These are phyloP conservation scores for Geosmithia morbida DNA, from an alignment of 2,329 filamentous ascomycete genomes.

Conservation along the genomic window DNA sequence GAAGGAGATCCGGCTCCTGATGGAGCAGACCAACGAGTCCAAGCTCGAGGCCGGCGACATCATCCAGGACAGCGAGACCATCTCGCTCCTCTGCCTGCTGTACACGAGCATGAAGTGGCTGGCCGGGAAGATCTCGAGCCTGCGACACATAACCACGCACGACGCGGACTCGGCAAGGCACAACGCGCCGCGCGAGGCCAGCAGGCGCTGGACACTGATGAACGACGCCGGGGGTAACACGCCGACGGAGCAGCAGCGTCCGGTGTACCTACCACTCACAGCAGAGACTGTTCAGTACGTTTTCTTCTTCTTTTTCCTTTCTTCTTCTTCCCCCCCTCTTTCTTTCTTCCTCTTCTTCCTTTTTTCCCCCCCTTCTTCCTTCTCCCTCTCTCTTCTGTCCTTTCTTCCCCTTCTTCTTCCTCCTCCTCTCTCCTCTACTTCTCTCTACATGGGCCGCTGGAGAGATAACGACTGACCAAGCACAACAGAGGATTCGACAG, in stretches of 20 bases:
- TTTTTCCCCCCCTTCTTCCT: background rate
- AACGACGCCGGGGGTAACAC: constrained; percentile 39
- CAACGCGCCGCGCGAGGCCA: constrained; percentile 39
- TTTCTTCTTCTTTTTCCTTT: background rate
- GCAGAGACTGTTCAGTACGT: constrained; percentile 67
- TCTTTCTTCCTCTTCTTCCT: too few relatives aligned
- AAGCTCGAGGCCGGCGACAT: constrained; percentile 66
- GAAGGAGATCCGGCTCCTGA: constrained; percentile 44
- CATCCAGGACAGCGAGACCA: constrained; percentile 76
- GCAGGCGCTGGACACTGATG: constrained; percentile 72
- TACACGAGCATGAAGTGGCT: constrained; percentile 99
- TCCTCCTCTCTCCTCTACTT: background rate
- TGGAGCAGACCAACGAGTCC: constrained; percentile 41
- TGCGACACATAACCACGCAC: constrained; percentile 69
- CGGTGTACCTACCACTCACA: constrained; percentile 78
- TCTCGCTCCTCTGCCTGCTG: constrained; percentile 71
- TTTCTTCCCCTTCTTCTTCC: too few relatives aligned
- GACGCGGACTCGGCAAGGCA: constrained; percentile 51
- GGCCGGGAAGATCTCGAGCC: constrained; percentile 62
- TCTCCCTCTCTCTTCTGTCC: too few relatives aligned
- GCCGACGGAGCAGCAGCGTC: constrained; percentile 42
- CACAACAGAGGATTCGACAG: constrained; percentile 60
- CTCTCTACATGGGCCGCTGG: background rate
- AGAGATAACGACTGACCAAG: constrained; percentile 1
- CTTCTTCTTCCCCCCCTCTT: too few relatives aligned